phyloP scores from a whole-genome alignment of 2,329 filamentous ascomycete genomes.

The Blumeriella jaapii region DNA sequence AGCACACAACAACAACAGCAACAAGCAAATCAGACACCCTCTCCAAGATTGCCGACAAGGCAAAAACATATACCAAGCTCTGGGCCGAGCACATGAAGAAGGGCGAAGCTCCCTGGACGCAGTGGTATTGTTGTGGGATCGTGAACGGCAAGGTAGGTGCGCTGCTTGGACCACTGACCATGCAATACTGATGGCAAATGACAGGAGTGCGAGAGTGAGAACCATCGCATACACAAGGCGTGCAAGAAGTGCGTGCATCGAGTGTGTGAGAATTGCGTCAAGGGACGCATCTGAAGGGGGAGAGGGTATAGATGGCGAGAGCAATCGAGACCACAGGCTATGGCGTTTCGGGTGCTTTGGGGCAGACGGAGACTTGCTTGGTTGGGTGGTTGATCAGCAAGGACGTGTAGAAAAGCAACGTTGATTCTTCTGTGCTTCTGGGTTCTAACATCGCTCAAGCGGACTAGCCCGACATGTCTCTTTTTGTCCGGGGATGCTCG shows the following conservation, averaged over 20 bases:
- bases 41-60: conserved; percentile 6
- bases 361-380: too few relatives aligned
- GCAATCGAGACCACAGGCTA: too few relatives aligned
- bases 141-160: conserved; percentile 9
- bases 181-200: background rate
- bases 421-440: too few relatives aligned
- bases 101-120: conserved; percentile 15
- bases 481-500: too few relatives aligned
- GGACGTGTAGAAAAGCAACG: too few relatives aligned
- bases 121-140: conserved; percentile 15
- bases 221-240: conserved; percentile 12
- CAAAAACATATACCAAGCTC: conserved; percentile 5
- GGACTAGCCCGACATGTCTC: too few relatives aligned
- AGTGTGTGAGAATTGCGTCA: conserved; percentile 15
- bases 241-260: conserved; percentile 14
- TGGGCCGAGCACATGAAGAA: conserved; percentile 13
- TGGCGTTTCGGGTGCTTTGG: too few relatives aligned
- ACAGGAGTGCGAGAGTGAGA: conserved; percentile 13
- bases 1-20: too few relatives aligned
- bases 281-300: conserved; percentile 6
- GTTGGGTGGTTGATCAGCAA: too few relatives aligned
- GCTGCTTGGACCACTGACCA: background rate
- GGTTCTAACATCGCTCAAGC: too few relatives aligned
- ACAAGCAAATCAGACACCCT: background rate
- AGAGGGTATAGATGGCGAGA: too few relatives aligned